Evolutionary conservation across 2,329 filamentous ascomycete species (phyloP).

Genomic region (Dothistroma pini): DNA sequence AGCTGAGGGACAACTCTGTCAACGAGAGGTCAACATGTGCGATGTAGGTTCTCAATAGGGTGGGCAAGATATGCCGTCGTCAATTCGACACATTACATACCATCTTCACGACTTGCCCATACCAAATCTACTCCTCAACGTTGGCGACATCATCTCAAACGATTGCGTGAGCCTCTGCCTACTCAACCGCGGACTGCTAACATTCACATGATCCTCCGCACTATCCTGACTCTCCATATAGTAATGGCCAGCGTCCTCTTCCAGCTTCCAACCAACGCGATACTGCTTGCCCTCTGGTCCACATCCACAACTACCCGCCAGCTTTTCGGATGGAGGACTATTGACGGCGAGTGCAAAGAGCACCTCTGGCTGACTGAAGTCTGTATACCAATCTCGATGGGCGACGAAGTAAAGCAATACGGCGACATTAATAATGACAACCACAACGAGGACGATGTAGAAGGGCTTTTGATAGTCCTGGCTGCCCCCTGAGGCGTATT

Average conservation of each 20-base stretch:
- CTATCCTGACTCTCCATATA: slow-evolving; percentile 48
- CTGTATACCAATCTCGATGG: slow-evolving; percentile 49
- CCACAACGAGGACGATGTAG: slow-evolving; percentile 60
- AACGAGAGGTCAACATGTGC: too few relatives aligned
- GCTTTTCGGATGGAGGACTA: slow-evolving; percentile 49
- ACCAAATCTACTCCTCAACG: slow-evolving; percentile 17
- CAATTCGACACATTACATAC: background rate
- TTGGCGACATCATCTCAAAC: slow-evolving; percentile 36
- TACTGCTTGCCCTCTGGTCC: slow-evolving; percentile 53
- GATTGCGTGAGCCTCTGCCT: slow-evolving; percentile 23
- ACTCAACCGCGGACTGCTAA: slow-evolving; percentile 24
- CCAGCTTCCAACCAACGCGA: slow-evolving; percentile 40
- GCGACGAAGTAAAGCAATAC: slow-evolving; percentile 62
- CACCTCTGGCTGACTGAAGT: background rate
- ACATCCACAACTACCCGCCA: slow-evolving; percentile 56
- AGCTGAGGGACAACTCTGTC: too few relatives aligned
- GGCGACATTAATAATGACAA: slow-evolving; percentile 64
- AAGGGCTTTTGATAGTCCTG: slow-evolving; percentile 62
- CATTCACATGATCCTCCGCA: slow-evolving; percentile 6
- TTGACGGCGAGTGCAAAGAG: slow-evolving; percentile 49
- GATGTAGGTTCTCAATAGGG: too few relatives aligned
- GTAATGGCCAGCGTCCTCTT: slow-evolving; percentile 47
- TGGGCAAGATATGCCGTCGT: background rate
- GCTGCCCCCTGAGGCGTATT: slow-evolving; percentile 66
- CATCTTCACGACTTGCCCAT: background rate